Evolutionary conservation across 331 rosid species (phyloP), one percentile per base, ranked within the genome.

Genomic region (Rosa hybrid): DNA sequence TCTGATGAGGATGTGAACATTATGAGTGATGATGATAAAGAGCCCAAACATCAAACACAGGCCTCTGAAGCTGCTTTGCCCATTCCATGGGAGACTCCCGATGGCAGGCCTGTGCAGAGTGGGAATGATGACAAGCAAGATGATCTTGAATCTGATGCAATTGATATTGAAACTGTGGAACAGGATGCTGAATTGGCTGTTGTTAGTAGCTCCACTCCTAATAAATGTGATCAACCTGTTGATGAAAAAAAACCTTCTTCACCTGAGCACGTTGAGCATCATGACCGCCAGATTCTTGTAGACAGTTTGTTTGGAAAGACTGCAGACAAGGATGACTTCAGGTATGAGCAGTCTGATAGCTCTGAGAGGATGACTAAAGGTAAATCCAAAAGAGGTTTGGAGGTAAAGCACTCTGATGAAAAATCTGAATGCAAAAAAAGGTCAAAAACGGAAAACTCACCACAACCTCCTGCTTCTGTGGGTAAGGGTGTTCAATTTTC

Each of bases 1-100:
- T 91, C 98, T 79, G 99, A 96, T 75, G 97, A 84, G 94, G 99
- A 96, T 78, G 97, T 96, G 68, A 94, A 96, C 86, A 96, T 96
- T 74, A 87, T 96, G 97, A 92, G 98, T 83, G 97, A 93, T 78
- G 99, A 96, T 90, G 99, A 96, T 68, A 91, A 91, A 78, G 97
- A 90, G 83, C 82, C 93, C 68, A 89, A 92, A 81, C 81, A 39
- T 81, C 86, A 88, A 83, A 70, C 76, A 72, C 96, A 87, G 84
- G 83, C 83, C 82, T 72, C 89, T 48, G 89, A 86, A 80, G 89
- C 93, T 75, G 68, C 77, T 39, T 80, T 87, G 13, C 89, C 86
- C 46, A 27, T 80, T 77, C 88, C 86, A 41, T 86, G 85, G 80
- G 86, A 74, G 86, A 80, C 89, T 84, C 89, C 90, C 80, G 91